These are phyloP conservation scores for Carallia pectinifolia DNA, from an alignment of 345 rosid species.

Conservation along the genomic window DNA sequence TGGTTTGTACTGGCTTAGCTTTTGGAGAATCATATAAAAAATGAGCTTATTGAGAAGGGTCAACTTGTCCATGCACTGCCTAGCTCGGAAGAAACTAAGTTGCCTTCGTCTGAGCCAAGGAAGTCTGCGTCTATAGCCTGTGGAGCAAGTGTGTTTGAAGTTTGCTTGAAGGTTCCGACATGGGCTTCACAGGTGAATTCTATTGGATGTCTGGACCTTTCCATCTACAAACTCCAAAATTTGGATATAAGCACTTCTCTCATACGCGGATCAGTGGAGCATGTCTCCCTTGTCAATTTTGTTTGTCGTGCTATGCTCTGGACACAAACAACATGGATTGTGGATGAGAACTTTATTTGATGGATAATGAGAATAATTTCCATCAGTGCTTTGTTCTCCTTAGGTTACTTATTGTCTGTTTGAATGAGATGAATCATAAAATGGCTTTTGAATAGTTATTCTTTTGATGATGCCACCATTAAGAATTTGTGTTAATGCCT, in stretches of 20 bases:
- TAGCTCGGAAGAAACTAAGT: slow-evolving; percentile 51
- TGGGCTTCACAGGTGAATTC: slow-evolving; percentile 94
- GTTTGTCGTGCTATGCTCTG: not conserved
- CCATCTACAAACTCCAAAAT: not conserved
- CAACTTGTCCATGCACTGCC: slow-evolving; percentile 70
- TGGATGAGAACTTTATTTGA: slow-evolving; percentile 1
- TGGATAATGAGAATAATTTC: not conserved
- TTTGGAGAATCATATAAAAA: slow-evolving; percentile 94
- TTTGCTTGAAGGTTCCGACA: slow-evolving; percentile 83
- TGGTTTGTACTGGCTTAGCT: slow-evolving; percentile 44
- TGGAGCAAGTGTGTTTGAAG: slow-evolving; percentile 94
- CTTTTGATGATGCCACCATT: too few relatives aligned
- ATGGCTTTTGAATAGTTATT: not conserved
- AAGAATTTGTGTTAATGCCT: not conserved
- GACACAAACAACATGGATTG: not conserved
- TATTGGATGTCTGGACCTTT: not conserved
- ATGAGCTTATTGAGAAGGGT: slow-evolving; percentile 75
- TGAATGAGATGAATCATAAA: not conserved
- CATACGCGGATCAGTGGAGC: not conserved
- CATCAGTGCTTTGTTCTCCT: not conserved
- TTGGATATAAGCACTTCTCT: not conserved
- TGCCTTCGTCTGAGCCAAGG: slow-evolving; percentile 65
- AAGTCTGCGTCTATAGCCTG: slow-evolving; percentile 91
- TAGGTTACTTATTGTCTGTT: not conserved
- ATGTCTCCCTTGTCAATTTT: not conserved